Conservation (phyloP, 176 grass and related monocot genomes). For the Carex cristatella region DNA sequence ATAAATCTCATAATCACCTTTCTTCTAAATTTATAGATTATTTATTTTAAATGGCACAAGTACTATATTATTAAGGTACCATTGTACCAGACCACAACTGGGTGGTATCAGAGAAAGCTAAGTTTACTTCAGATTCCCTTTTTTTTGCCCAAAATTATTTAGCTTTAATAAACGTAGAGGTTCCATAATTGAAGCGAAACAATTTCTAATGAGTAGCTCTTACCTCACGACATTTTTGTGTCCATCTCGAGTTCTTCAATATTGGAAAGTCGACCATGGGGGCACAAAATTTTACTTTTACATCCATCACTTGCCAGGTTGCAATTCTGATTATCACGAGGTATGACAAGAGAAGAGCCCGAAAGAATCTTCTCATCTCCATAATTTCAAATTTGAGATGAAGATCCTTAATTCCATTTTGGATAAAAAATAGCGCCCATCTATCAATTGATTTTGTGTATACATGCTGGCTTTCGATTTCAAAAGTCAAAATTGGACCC, state of each 20-base stretch:
- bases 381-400: neutral
- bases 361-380: neutral
- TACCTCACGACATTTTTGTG: too few species aligned
- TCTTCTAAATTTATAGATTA: too few species aligned
- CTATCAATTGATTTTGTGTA: neutral
- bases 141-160: neutral
- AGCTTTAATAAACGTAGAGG: neutral
- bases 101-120: neutral
- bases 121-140: neutral
- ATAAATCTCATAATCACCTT: too few species aligned
- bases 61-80: neutral
- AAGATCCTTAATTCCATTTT: neutral
- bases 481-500: neutral
- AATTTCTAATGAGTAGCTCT: neutral
- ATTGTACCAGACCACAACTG: neutral
- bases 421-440: neutral
- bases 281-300: too few species aligned
- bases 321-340: neutral
- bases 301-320: too few species aligned
- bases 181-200: neutral
- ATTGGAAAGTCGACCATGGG: too few species aligned
- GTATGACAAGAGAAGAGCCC: neutral
- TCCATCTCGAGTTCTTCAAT: too few species aligned
- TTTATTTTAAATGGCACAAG: neutral
- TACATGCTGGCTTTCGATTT: neutral